Conservation (phyloP, 768 basidiomycete species). For the Tricholoma bakamatsutake region DNA sequence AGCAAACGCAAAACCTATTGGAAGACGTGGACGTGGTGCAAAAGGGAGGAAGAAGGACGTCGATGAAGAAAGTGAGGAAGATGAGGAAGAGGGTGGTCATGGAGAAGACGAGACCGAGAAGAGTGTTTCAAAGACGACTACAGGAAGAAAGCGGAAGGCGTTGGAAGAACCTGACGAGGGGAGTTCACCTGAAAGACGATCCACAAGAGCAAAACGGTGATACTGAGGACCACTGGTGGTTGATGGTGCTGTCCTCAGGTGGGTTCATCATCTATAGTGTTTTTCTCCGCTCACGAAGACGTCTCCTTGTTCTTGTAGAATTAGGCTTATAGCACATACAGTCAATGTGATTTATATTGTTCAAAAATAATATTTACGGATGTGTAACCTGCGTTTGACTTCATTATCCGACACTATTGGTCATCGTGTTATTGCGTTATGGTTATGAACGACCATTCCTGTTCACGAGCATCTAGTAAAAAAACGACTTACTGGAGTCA, state of each 20-base stretch:
- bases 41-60: constrained; percentile 12
- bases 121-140: constrained; percentile 5
- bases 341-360: background rate
- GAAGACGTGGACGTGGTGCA: constrained; percentile 10
- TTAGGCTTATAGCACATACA: background rate
- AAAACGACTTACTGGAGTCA: too few species aligned
- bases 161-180: background rate
- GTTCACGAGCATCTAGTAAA: too few species aligned
- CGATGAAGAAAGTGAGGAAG: constrained; percentile 15
- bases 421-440: too few species aligned
- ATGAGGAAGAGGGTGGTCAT: constrained; percentile 5
- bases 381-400: too few species aligned
- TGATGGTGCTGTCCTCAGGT: background rate
- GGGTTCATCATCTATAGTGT: background rate
- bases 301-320: background rate
- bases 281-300: background rate
- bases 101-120: constrained; percentile 10
- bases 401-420: too few species aligned
- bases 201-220: background rate
- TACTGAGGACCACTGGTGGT: background rate
- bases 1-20: constrained; percentile 3
- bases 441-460: too few species aligned
- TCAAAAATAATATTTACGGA: background rate
- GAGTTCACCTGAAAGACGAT: background rate
- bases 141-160: constrained; percentile 5